Evolutionary conservation across 371 early-diverging fungal genomes (phyloP), one percentile per base, ranked within the genome.

Genomic region (Mucor racemosus): DNA sequence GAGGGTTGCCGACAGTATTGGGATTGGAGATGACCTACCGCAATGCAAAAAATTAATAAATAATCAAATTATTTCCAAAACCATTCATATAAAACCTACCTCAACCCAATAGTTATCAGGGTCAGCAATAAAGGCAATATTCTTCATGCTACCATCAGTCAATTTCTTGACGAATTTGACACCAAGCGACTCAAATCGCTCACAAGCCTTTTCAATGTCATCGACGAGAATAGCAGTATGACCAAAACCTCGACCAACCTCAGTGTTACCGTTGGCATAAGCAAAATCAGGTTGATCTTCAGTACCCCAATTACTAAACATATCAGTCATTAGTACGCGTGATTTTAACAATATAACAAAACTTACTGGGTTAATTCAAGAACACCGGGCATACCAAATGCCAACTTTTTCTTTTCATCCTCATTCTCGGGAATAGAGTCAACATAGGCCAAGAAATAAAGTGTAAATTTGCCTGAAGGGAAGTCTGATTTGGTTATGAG

Each of bases 81-180:
- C 26, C 44, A 1, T 34, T 4, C 5, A 17, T 1, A 4, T 17
- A 5, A 7, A 26, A n/a, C 36, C 65, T 76, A 71, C 75, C 65
- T 93, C 93, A 62, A 93, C 78, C 88, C 93, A 93, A 75, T 95
- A 95, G 68, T 90, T 91, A 78, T 95, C 96, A 54, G 96, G 96
- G 67, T 95, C 96, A 59, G 88, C 75, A 54, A 92, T 86, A 69
- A 95, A 95, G 21, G 95, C 95, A 81, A 95, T 94, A 74, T 88
- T 78, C 73, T 89, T 89, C 94, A 93, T 93, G 26, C 74, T 82
- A 36, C 94, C 95, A 48, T 93, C 94, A 21, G 82, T 76, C 13
- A 89, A 87, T 38, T 87, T 81, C 86, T 95, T 95, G 73, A 90
- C 68, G 69, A 92, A 94, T 57, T 85, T 88, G 74, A 93, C 94